Base-by-base conservation (phyloP, 139 green algal genomes). In the Chlorella sp. region DNA sequence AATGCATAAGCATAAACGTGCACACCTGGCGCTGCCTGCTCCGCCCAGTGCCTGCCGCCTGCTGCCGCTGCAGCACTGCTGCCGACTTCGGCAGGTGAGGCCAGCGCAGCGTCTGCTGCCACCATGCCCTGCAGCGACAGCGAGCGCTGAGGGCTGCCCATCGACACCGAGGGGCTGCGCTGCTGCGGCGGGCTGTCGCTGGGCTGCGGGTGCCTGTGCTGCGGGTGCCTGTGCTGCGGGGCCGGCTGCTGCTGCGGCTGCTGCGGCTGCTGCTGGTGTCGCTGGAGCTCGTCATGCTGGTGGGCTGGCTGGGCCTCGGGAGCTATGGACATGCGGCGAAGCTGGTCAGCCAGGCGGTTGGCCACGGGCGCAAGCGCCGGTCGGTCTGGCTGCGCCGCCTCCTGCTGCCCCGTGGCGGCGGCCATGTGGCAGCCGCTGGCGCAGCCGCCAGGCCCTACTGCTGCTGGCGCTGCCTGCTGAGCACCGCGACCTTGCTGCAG, bases 111-210 rank as follows among this genome's bases (percentile, higher is more conserved):
- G 21, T 60, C 51, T 17, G 26, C 4, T 11, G 15, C n/a, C 28
- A 74, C 39, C 18, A 83, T 20, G 78, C 78, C 78, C 12, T 74
- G 78, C 62, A 83, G 28, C 16, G 78, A 83, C 78, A 83, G 78
- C 28, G 78, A 83, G 20, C 21, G 78, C 63, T 83, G 78, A 39
- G 78, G 41, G 63, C 78, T 83, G 38, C 39, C 28, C 28, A 44
- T 12, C 1, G 70, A 69, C 63, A 36, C 12, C 16, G 72, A 56
- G 18, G 34, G 57, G 76, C 76, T 82, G 57, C 76, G 60, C 76
- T 82, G 76, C 36, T 62, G 47, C 38, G 57, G 76, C 25, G 57
- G 74, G 74, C 74, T 81, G 74, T 69, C 55, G 36, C 25, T 23
- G 3, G 65, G 65, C 65, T 32, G 30, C 32, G 51, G 51, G 51